A percentile compares a stretch with the other conserved stretches of the same genome.
Evolutionary conservation across 2,329 filamentous ascomycete genomes (phyloP).

Genomic region (Alternaria viburni): DNA sequence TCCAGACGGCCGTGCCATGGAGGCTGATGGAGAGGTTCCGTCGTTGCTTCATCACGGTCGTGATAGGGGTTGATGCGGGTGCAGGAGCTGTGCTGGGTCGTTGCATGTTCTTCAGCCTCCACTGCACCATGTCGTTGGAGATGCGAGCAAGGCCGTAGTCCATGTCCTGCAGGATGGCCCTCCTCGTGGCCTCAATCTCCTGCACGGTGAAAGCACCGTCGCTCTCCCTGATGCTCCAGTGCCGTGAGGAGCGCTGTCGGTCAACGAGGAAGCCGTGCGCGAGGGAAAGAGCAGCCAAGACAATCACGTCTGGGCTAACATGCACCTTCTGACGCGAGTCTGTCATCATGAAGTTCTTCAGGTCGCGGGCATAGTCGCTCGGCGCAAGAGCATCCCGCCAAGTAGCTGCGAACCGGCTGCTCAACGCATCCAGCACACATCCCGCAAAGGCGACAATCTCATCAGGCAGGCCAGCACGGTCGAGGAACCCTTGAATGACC

Average conservation of each 20-base stretch:
- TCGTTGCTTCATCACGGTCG: constrained; percentile 13
- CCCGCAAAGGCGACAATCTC: constrained; percentile 48
- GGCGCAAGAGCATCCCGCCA: constrained; percentile 38
- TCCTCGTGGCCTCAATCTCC: constrained; percentile 43
- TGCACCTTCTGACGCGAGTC: constrained; percentile 20
- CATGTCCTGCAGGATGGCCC: constrained; percentile 45
- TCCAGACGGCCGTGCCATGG: constrained; percentile 39
- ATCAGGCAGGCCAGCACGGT: constrained; percentile 39
- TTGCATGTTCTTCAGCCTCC: constrained; percentile 41
- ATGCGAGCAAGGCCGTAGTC: constrained; percentile 48
- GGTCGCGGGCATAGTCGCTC: constrained; percentile 18
- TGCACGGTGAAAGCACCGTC: constrained; percentile 29
- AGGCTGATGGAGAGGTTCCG: constrained; percentile 36
- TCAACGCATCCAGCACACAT: constrained; percentile 47
- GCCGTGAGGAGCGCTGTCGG: constrained; percentile 32
- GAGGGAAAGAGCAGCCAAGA: constrained; percentile 45
- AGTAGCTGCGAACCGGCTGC: constrained; percentile 37
- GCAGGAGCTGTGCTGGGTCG: constrained; percentile 12
- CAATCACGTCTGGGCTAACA: constrained; percentile 42
- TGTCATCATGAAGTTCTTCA: constrained; percentile 21
- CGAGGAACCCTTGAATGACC: constrained; percentile 37
- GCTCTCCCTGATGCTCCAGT: constrained; percentile 43
- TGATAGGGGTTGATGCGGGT: background rate
- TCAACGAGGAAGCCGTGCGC: constrained; percentile 46
- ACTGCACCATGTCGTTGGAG: constrained; percentile 39